Evolutionary conservation across 495 filamentous ascomycete genomes (phyloP).

Genomic region (Neurospora sp.): DNA sequence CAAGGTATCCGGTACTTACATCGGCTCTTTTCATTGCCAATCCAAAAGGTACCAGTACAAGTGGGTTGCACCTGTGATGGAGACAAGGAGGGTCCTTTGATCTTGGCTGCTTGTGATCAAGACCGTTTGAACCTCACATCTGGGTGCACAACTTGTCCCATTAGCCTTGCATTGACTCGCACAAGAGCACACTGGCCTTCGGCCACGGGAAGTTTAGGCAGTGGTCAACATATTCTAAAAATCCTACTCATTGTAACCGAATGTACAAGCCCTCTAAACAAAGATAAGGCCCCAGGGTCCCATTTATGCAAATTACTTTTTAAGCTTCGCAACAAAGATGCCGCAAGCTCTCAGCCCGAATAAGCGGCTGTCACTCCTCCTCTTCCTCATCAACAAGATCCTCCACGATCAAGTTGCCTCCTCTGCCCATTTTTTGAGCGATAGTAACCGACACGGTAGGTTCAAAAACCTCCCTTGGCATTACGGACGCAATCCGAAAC

Average conservation of each 20-base stretch:
- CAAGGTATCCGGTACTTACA: not conserved
- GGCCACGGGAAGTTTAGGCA: not conserved
- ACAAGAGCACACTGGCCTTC: not conserved
- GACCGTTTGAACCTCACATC: not conserved
- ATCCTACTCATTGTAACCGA: not conserved
- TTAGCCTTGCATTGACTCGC: not conserved
- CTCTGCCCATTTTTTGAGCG: constrained; percentile 63
- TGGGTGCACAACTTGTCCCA: not conserved
- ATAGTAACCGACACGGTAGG: constrained; percentile 54
- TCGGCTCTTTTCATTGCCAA: not conserved
- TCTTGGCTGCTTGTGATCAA: not conserved
- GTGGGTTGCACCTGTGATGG: not conserved
- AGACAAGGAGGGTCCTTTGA: not conserved
- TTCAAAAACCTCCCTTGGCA: constrained; percentile 72
- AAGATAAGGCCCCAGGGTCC: not conserved
- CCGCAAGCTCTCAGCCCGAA: not conserved
- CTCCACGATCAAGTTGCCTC: constrained; percentile 85
- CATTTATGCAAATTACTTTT: not conserved
- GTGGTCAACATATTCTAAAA: not conserved
- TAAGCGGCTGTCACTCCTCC: constrained; percentile 15
- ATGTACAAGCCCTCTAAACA: not conserved
- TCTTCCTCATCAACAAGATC: constrained; percentile 21
- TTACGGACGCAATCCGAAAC: constrained; percentile 70
- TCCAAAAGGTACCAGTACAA: not conserved
- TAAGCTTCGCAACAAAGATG: not conserved